Base-by-base conservation (phyloP, 257 asterid genomes). In the Gentiana macrophylla region DNA sequence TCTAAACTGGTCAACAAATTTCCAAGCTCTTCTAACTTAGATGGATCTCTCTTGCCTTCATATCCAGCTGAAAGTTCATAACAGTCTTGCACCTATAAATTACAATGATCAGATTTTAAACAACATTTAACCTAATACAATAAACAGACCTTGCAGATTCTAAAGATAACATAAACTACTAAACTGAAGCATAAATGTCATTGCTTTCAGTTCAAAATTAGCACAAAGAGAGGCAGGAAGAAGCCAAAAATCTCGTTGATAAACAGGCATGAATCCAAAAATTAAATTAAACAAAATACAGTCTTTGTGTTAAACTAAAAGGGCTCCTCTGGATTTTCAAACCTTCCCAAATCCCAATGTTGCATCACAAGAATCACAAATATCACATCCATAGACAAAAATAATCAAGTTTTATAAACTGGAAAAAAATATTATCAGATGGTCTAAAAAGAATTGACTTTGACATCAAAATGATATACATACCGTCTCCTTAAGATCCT, bases 61-160 rank as follows among this genome's bases (percentile, higher is more conserved):
- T 77, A 77, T 47, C 61, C 67, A 0, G 82, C 82, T n/a, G 82
- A 72, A n/a, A 72, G 79, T 64, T 77, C 82, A 58, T 77, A 70
- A 52, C 77, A 72, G 38, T 77, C 72, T 61, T 77, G 82, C 4
- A 77, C 82, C 82, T 77, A 67, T 49, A 47, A 43, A 54, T 35
- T 53, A 24, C 24, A 24, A 24, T 24, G 24, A 24, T 54, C 58
- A 56, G 53, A 56, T 56, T 7, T 24, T 43, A 43, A 32, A 55
- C 38, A 48, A 12, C 15, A 12, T 3, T n/a, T 32, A 65, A 50
- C 37, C 35, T 12, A 60, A 33, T 43, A 15, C 38, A 61, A 15
- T 24, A 32, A 38, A 4, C 51, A 59, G 5, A 52, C 15, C 32
- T 38, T 53, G 35, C 6, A 24, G 52, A 50, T 46, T 56, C 63